Conservation (phyloP, 2,329 filamentous ascomycete genomes). For the Rhexocercosporidium sp. region DNA sequence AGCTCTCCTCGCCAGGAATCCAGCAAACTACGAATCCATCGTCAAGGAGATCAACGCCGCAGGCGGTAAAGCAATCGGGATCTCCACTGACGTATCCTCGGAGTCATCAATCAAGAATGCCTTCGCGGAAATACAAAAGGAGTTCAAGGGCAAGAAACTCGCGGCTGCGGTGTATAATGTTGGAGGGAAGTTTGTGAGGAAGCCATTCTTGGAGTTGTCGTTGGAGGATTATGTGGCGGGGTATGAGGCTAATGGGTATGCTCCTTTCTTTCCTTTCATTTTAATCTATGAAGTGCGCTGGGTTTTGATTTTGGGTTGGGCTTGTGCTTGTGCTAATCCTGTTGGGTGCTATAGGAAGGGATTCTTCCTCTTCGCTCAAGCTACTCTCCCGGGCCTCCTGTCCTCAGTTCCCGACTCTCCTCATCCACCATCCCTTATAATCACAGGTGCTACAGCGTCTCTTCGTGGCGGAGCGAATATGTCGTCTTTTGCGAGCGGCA, state of each 20-base stretch:
- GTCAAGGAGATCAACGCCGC: conserved; percentile 69
- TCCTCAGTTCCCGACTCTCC: conserved; percentile 57
- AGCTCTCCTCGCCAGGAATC: conserved; percentile 73
- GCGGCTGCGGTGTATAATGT: conserved; percentile 77
- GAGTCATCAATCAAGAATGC: conserved; percentile 57
- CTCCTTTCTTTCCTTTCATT: conserved; percentile 13
- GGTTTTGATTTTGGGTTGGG: not conserved
- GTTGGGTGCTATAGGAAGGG: conserved; percentile 48
- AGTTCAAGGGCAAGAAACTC: conserved; percentile 59
- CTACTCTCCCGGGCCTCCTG: conserved; percentile 72
- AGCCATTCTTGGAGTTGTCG: conserved; percentile 63
- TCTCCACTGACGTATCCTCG: conserved; percentile 68
- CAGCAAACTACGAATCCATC: conserved; percentile 68
- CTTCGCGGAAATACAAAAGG: conserved; percentile 64
- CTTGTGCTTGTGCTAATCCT: conserved; percentile 1
- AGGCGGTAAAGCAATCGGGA: conserved; percentile 74
- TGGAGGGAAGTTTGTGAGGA: conserved; percentile 53
- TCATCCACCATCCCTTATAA: conserved; percentile 78
- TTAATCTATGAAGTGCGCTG: no score
- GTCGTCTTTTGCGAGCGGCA: conserved; percentile 75
- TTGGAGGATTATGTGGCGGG: conserved; percentile 55
- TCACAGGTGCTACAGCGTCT: conserved; percentile 86
- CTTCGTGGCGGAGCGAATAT: conserved; percentile 74
- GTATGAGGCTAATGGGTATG: conserved; percentile 56
- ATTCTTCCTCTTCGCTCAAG: conserved; percentile 78